Evolutionary conservation across 805 yeast species (phyloP).

Genomic region (Wickerhamiella lipophila): DNA sequence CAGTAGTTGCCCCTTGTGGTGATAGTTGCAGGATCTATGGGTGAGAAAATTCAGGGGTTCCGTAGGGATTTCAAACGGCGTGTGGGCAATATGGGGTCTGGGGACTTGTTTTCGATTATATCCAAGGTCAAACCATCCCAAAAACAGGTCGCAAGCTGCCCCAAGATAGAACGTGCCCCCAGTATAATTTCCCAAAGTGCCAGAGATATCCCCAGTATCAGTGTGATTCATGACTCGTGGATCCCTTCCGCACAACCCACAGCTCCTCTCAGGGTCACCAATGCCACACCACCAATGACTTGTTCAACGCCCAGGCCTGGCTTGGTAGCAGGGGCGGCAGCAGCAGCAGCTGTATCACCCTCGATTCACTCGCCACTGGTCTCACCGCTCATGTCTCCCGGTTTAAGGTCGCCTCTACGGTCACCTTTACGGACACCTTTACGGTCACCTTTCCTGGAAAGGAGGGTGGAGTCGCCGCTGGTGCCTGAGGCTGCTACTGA

Average conservation of each 20-base stretch:
- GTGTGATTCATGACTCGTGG: neutral
- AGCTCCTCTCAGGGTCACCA: neutral
- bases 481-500: neutral
- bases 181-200: neutral
- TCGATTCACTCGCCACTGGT: neutral
- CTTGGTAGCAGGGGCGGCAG: neutral
- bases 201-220: neutral
- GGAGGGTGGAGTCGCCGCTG: neutral
- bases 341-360: neutral
- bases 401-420: neutral
- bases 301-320: neutral
- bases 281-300: neutral
- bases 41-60: slow-evolving; percentile 1
- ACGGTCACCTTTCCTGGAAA: neutral
- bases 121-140: neutral
- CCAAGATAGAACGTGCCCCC: neutral
- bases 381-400: neutral
- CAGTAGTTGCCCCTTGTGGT: neutral
- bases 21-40: neutral
- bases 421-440: neutral
- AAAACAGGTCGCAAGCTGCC: neutral
- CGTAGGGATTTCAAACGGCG: slow-evolving; percentile 3
- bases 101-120: neutral
- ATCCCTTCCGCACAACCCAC: neutral
- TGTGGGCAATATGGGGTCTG: neutral